These are phyloP conservation scores for Suillus ampliporus DNA, from an alignment of 768 basidiomycete species.

Conservation along the genomic window DNA sequence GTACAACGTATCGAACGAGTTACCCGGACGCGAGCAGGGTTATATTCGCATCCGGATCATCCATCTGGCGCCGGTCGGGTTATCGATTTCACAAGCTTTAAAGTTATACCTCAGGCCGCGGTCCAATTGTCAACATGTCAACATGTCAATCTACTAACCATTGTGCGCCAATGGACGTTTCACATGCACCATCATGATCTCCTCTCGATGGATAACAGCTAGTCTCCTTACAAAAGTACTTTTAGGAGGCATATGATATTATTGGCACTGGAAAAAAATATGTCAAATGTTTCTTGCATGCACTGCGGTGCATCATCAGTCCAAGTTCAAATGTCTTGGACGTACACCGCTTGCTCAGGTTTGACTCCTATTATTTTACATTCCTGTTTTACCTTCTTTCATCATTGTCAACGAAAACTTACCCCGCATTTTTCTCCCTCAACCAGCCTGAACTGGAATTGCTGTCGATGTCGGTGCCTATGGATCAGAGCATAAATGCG, in stretches of 20 bases:
- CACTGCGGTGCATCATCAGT: neutral
- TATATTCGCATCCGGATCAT: constrained; percentile 1
- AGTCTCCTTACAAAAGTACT: too few species aligned
- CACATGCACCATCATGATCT: neutral
- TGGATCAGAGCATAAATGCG: neutral
- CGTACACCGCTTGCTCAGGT: neutral
- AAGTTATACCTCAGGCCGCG: too few species aligned
- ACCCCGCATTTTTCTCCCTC: constrained; percentile 4
- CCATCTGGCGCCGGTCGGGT: neutral
- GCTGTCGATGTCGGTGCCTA: neutral
- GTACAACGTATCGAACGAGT: neutral
- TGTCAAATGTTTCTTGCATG: neutral
- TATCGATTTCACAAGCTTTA: constrained; percentile 2
- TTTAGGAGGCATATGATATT: neutral
- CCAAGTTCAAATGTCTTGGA: neutral
- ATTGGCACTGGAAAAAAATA: neutral
- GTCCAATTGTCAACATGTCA: too few species aligned
- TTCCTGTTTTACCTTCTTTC: neutral
- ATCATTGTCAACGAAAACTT: neutral
- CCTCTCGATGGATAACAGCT: too few species aligned
- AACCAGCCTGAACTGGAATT: neutral
- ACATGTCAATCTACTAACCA: too few species aligned
- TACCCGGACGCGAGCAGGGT: neutral
- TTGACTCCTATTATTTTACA: constrained; percentile 2
- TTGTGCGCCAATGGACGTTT: too few species aligned